phyloP scores from a whole-genome alignment of 192 early-diverging fungal species.

The Coemansia sp. region DNA sequence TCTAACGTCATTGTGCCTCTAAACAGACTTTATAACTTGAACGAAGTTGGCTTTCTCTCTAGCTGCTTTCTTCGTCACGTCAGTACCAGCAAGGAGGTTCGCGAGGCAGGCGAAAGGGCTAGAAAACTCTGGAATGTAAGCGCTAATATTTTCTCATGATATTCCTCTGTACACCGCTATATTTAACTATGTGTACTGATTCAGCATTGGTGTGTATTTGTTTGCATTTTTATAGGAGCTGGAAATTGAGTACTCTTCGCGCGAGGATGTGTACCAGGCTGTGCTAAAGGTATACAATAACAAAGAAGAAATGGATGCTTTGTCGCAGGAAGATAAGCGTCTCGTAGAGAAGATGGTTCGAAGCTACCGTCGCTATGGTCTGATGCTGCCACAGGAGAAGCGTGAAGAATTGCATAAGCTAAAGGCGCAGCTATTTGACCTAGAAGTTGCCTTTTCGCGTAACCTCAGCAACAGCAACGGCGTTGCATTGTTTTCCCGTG shows the following conservation, averaged over 20 bases:
- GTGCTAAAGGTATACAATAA: constrained; percentile 45
- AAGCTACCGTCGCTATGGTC: constrained; percentile 63
- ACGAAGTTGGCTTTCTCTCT: neutral
- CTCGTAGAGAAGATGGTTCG: constrained; percentile 59
- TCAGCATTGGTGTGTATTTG: neutral
- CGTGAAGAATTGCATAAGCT: constrained; percentile 49
- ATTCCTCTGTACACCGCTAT: neutral
- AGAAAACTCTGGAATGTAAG: constrained; percentile 42
- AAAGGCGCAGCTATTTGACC: constrained; percentile 20
- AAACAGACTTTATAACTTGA: neutral
- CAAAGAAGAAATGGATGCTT: constrained; percentile 20
- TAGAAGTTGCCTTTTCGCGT: constrained; percentile 63
- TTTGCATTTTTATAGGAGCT: constrained; percentile 2
- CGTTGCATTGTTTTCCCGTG: constrained; percentile 33
- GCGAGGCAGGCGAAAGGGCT: constrained; percentile 59
- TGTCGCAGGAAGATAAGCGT: constrained; percentile 59
- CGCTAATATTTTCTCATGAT: neutral
- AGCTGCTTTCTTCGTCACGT: constrained; percentile 14
- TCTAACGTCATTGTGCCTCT: constrained; percentile 3
- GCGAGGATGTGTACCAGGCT: constrained; percentile 58
- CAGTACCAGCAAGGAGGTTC: constrained; percentile 53
- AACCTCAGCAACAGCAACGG: constrained; percentile 59
- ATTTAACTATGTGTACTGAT: neutral
- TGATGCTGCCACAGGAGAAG: constrained; percentile 57
- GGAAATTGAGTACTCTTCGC: constrained; percentile 15